These are phyloP conservation scores for Filosporella fistucella DNA, from an alignment of 495 filamentous ascomycete species.

Conservation along the genomic window DNA sequence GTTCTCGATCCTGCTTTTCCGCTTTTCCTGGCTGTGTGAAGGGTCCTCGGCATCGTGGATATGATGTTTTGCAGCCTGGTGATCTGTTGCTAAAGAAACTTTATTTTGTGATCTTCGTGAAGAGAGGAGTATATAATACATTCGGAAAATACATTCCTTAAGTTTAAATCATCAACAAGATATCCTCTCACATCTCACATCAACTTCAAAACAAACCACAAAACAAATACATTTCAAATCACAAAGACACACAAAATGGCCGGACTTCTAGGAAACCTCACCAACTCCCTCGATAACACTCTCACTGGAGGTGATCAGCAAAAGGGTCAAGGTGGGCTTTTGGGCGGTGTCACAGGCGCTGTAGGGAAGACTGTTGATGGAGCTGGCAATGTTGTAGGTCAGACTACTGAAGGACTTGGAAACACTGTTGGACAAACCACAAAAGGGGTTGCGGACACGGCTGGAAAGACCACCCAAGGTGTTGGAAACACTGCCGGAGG, in stretches of 20 bases:
- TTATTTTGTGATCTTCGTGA: no score
- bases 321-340: conserved; percentile 34
- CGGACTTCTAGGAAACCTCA: conserved; percentile 30
- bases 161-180: no score
- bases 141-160: no score
- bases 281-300: conserved; percentile 32
- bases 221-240: conserved; percentile 1
- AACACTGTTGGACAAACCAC: conserved; percentile 32
- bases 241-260: conserved; percentile 15
- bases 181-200: conserved; percentile 2
- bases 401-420: conserved; percentile 30
- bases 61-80: no score
- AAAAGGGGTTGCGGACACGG: conserved; percentile 21
- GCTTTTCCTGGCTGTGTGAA: no score
- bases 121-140: no score
- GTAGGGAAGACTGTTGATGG: conserved; percentile 28
- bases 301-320: conserved; percentile 35
- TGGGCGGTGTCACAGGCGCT: conserved; percentile 25
- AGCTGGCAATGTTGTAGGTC: conserved; percentile 29
- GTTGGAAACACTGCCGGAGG: conserved; percentile 28
- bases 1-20: no score
- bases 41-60: no score
- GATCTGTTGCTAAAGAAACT: no score
- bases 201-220: background rate
- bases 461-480: conserved; percentile 27